Evolutionary conservation across 306 rosid genomes (phyloP), one percentile per base, ranked within the genome.

Genomic region (Clitoria ternatea): DNA sequence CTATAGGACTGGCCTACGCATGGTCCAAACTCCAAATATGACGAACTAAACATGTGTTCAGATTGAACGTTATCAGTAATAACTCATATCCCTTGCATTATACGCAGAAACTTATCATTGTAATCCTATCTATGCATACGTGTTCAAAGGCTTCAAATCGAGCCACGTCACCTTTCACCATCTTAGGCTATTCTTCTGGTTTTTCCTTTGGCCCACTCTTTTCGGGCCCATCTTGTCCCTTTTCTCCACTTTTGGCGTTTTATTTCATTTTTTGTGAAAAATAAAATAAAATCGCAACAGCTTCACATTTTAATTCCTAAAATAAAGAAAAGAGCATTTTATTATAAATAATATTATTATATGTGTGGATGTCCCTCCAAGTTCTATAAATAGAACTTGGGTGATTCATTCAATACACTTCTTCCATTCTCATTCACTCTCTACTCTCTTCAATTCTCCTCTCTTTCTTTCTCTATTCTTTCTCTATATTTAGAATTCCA

Each of bases 31-130:
- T 36, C 18, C 19, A 10, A 20, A 61, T 1, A 12, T 30, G 15
- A 2, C 5, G 40, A 66, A 79, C 47, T 18, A 49, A 64, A 70
- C 73, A 62, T 68, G 33, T 74, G 83, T 45, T 45, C 22, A 37
- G 9, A 30, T 20, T 24, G 4, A 33, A 67, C 69, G 14, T 30
- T 32, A 47, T 43, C 43, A 10, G 12, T 30, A 40, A 24, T 62
- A 44, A 8, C 20, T 19, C 35, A 12, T 11, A 3, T 29, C 18
- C 2, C 15, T 4, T 7, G 1, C 45, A 6, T 56, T 53, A 8
- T 61, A 64, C 24, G 54, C 68, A 33, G 17, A 22, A 44, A 11
- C 27, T 19, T 29, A 1, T 32, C 1, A 48, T 23, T 3, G 14
- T 10, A 39, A 13, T 20, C 55, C 30, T 62, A 43, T 62, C 72